A percentile compares a stretch with the other conserved stretches of the same genome.
These are phyloP conservation scores for Austroboletus novae-zelandiae DNA, from an alignment of 1,284 basidiomycete genomes.

Conservation along the genomic window DNA sequence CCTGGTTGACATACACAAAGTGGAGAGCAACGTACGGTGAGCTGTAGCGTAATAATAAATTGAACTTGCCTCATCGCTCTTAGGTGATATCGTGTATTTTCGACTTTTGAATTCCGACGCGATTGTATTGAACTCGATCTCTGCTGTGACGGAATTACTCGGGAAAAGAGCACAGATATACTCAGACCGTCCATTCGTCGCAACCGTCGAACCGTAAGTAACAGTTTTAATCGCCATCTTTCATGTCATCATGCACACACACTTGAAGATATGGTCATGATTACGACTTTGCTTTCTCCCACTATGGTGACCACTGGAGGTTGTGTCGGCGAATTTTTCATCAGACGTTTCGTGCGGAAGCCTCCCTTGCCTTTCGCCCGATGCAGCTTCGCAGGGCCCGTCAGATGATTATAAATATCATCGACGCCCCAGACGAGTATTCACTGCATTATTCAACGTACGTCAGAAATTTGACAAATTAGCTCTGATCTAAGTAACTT, in stretches of 20 bases:
- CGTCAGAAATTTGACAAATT: neutral
- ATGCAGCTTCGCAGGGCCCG: conserved; percentile 9
- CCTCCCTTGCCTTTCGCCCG: conserved; percentile 4
- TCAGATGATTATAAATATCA: conserved; percentile 4
- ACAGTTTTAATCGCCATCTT: neutral
- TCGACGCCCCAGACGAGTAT: conserved; percentile 8
- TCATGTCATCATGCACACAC: neutral
- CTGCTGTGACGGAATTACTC: conserved; percentile 4
- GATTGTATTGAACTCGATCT: conserved; percentile 8
- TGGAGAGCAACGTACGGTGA: conserved; percentile 16
- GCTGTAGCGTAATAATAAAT: neutral
- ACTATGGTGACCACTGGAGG: conserved; percentile 3
- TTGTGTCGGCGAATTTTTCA: conserved; percentile 1
- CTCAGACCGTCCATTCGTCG: conserved; percentile 5
- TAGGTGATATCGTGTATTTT: conserved; percentile 14
- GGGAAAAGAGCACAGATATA: conserved; percentile 18
- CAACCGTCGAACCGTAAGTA: conserved; percentile 8
- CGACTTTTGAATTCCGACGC: conserved; percentile 10
- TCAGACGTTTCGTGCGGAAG: neutral
- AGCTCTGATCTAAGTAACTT: neutral
- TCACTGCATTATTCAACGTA: conserved; percentile 4
- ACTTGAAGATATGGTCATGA: conserved; percentile 1
- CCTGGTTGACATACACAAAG: conserved; percentile 13
- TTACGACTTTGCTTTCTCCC: neutral
- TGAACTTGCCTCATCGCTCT: neutral